A percentile compares a stretch with the other conserved stretches of the same genome.
These are phyloP conservation scores for Tuber borchii DNA, from an alignment of 495 filamentous ascomycete genomes.

Conservation along the genomic window DNA sequence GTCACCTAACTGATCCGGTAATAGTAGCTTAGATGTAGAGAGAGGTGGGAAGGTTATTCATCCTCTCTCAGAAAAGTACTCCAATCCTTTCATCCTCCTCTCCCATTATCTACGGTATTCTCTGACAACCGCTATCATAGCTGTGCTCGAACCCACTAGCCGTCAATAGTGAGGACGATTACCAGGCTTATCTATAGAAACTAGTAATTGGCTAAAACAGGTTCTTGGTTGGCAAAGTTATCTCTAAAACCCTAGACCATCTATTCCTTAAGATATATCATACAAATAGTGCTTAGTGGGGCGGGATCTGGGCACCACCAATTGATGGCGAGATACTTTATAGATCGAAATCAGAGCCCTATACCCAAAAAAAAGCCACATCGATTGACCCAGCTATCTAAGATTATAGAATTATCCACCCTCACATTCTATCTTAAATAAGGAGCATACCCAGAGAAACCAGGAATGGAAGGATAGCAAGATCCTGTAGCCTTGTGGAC, in stretches of 20 bases:
- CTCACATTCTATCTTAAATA: not conserved
- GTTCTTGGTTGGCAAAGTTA: not conserved
- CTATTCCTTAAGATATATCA: not conserved
- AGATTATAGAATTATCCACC: not conserved
- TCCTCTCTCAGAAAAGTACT: not conserved
- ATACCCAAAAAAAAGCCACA: not conserved
- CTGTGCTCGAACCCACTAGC: not conserved
- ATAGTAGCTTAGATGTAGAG: not conserved
- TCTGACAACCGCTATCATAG: not conserved
- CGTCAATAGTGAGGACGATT: not conserved
- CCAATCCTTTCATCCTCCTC: not conserved
- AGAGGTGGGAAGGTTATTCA: not conserved
- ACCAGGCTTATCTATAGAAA: not conserved
- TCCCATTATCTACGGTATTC: too few species aligned
- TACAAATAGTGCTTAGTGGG: not conserved
- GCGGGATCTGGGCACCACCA: not conserved
- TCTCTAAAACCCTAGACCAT: not conserved
- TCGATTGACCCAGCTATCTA: not conserved
- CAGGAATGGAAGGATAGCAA: not conserved
- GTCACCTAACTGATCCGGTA: too few species aligned
- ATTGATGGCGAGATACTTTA: not conserved
- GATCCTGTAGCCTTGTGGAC: not conserved
- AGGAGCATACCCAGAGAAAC: not conserved
- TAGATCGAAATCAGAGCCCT: not conserved
- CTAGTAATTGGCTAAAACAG: too few species aligned